Evolutionary conservation across 345 rosid genomes (phyloP).

Genomic region (Brassica carinata): DNA sequence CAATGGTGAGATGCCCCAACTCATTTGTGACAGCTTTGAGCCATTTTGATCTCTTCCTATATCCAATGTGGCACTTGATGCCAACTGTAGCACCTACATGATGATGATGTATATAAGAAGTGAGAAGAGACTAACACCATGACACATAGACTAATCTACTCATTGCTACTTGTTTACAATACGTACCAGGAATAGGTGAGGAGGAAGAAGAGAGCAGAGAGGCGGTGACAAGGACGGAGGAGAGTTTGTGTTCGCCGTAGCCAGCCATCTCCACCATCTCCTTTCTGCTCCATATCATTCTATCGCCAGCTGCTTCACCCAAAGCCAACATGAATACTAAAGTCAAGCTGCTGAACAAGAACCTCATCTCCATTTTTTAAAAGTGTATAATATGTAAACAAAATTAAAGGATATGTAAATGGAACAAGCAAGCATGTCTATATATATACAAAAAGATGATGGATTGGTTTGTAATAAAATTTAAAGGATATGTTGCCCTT

Average conservation of each 20-base stretch:
- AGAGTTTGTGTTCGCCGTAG: slow-evolving; percentile 41
- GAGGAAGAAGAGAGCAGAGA: slow-evolving; percentile 29
- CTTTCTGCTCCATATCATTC: slow-evolving; percentile 32
- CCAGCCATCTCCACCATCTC: slow-evolving; percentile 43
- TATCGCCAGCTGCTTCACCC: slow-evolving; percentile 45
- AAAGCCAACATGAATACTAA: slow-evolving; percentile 44
- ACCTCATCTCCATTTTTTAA: slow-evolving; percentile 21
- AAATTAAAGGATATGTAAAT: not conserved
- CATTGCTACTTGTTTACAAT: not conserved
- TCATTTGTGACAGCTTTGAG: slow-evolving; percentile 37
- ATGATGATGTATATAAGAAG: not conserved
- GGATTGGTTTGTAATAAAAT: slow-evolving; percentile 22
- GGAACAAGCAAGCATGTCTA: slow-evolving; percentile 17
- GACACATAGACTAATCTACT: not conserved
- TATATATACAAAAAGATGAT: not conserved
- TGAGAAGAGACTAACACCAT: not conserved
- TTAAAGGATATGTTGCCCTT: slow-evolving; percentile 3
- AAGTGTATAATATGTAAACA: not conserved
- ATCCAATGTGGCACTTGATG: slow-evolving; percentile 23
- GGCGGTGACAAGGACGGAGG: slow-evolving; percentile 32
- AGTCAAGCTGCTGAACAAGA: slow-evolving; percentile 24
- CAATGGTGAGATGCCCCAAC: slow-evolving; percentile 30
- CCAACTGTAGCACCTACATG: slow-evolving; percentile 35
- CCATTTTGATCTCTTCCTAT: slow-evolving; percentile 26
- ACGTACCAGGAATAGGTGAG: slow-evolving; percentile 30